A percentile compares a stretch with the other conserved stretches of the same genome.
Conservation (phyloP, 441 rosid genomes). For the Pelargonium citronellum region DNA sequence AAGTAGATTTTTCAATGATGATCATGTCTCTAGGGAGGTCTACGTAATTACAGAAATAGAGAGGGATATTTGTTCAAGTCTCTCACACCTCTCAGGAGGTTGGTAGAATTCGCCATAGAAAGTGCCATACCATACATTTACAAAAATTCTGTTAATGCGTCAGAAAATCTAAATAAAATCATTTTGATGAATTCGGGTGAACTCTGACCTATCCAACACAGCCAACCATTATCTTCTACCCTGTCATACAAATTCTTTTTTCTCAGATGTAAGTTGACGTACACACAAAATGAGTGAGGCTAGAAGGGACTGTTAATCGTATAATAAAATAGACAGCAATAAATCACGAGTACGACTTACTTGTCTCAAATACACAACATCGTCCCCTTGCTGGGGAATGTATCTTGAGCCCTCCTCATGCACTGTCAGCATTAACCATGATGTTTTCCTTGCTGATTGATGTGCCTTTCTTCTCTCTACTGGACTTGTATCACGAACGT, state of each 20-base stretch:
- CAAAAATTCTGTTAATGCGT: background rate
- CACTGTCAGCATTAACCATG: slow-evolving; percentile 78
- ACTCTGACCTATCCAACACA: background rate
- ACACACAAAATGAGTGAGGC: background rate
- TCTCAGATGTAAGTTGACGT: background rate
- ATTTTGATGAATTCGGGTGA: background rate
- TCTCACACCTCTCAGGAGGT: background rate
- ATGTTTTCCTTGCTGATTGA: slow-evolving; percentile 47
- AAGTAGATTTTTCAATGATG: too few species aligned
- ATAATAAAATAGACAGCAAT: slow-evolving; percentile 10
- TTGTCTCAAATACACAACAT: slow-evolving; percentile 85
- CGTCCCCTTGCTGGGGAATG: slow-evolving; percentile 92
- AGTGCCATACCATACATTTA: background rate
- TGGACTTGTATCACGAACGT: slow-evolving; percentile 51
- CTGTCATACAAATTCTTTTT: slow-evolving; percentile 1
- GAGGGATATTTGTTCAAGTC: background rate
- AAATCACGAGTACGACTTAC: slow-evolving; percentile 33
- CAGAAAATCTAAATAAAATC: background rate
- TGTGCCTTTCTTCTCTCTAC: slow-evolving; percentile 45
- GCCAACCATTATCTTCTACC: slow-evolving; percentile 1
- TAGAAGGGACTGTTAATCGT: background rate
- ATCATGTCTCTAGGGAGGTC: background rate
- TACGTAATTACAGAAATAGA: background rate
- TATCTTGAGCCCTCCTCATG: slow-evolving; percentile 91
- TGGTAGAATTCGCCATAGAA: background rate